Evolutionary conservation across 2,329 filamentous ascomycete species (phyloP), one percentile per base, ranked within the genome.

Genomic region (Arthrobotrys entomopaga): DNA sequence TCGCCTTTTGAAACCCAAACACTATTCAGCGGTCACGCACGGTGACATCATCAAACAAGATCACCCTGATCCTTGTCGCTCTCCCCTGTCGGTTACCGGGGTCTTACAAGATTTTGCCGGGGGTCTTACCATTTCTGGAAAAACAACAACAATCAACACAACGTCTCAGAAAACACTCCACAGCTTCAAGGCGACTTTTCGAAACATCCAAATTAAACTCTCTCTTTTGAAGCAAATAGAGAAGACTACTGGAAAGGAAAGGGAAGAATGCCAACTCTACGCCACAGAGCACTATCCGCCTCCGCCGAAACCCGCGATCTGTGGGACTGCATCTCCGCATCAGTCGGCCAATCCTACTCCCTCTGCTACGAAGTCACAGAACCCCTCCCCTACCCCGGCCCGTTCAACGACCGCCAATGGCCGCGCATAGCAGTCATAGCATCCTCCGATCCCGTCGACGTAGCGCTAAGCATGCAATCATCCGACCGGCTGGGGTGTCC

Each of bases 371-470:
- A 59, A 26, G 48, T 13, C 15, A 75, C 77, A 13, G 64, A 74
- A 26, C 63, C 71, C 34, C 65, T 78, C 1, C 77, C 74, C 1
- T 69, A 73, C 22, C 69, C 71, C 19, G 77, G 77, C 2, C 60
- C 53, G 5, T 49, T 67, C 34, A 24, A 26, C 19, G 60, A 54
- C 19, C 24, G 26, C 38, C 67, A 72, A 58, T 72, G 67, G 67
- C 70, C 66, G n/a, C 66, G 77, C 3, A 60, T 77, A 6, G 77
- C 77, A 77, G 81, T 83, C 59, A 83, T 90, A 19, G 84, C 85
- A 61, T 79, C 82, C 8, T 86, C 84, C 13, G 88, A 90, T 78
- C 87, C 88, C 0, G 86, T 88, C 29, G 84, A 86, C 80, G 83
- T 84, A 46, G 87, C 89, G n/a, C 48, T 70, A 22, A 67, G 61